A percentile compares a stretch with the other conserved stretches of the same genome.
phyloP scores from a whole-genome alignment of 164 flowering plant species.

The Tetrastigma voinierianum region DNA sequence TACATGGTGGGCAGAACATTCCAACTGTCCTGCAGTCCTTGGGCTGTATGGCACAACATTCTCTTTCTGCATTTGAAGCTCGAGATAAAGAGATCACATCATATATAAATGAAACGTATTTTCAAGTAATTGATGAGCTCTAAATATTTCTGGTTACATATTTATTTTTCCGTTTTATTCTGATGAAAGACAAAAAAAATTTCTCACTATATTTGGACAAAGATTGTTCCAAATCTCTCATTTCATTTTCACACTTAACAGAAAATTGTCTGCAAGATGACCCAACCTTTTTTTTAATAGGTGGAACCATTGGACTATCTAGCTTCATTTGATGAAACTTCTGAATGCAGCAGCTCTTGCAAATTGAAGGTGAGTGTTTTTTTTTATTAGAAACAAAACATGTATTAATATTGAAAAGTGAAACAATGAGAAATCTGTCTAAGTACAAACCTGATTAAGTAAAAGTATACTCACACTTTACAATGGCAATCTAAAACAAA shows the following conservation, averaged over 20 bases:
- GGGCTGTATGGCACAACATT: constrained; percentile 78
- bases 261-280: background rate
- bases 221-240: background rate
- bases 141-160: background rate
- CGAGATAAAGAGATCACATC: constrained; percentile 43
- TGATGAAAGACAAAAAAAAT: background rate
- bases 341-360: constrained; percentile 43
- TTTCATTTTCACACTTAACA: background rate
- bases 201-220: too few relatives aligned
- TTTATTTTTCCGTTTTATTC: background rate
- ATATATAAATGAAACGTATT: constrained; percentile 41
- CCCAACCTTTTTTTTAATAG: constrained; percentile 25
- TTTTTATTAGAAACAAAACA: too few relatives aligned
- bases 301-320: constrained; percentile 26
- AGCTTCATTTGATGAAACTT: constrained; percentile 23
- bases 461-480: too few relatives aligned
- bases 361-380: constrained; percentile 63
- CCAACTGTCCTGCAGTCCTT: constrained; percentile 85
- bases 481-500: too few relatives aligned
- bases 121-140: constrained; percentile 35
- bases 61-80: constrained; percentile 44
- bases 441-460: too few relatives aligned
- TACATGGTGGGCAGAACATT: constrained; percentile 43
- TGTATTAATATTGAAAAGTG: too few relatives aligned
- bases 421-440: too few relatives aligned